These are phyloP conservation scores for Pilaira anomala DNA, from an alignment of 192 early-diverging fungal species.

Conservation along the genomic window DNA sequence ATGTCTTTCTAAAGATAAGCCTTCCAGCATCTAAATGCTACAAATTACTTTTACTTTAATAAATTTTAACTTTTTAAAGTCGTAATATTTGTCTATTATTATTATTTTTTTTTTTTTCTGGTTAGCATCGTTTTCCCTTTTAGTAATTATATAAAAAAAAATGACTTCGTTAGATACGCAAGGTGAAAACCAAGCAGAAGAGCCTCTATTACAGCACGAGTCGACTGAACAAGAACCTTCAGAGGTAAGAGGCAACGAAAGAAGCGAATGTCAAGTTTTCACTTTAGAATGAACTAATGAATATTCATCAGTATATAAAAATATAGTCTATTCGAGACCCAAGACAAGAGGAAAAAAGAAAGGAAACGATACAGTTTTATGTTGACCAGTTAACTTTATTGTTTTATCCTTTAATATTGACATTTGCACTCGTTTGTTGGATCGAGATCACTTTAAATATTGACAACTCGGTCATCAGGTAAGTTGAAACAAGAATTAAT, in stretches of 20 bases:
- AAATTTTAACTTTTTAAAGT: not conserved
- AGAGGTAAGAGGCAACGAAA: not conserved
- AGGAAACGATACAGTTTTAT: constrained; percentile 1
- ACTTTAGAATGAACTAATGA: not conserved
- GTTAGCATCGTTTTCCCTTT: too few species aligned
- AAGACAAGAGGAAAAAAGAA: not conserved
- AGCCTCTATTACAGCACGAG: not conserved
- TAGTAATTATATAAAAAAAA: too few species aligned
- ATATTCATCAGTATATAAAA: not conserved
- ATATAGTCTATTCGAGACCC: not conserved
- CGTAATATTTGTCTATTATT: not conserved
- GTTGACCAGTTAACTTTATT: constrained; percentile 6
- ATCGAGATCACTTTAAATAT: constrained; percentile 4
- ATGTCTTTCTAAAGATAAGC: not conserved
- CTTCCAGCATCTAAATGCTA: not conserved
- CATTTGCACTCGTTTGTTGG: constrained; percentile 4
- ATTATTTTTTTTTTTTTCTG: not conserved
- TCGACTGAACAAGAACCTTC: too few species aligned
- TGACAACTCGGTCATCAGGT: not conserved
- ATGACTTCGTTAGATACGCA: not conserved
- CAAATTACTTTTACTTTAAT: not conserved
- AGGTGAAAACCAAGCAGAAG: not conserved
- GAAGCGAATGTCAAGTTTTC: not conserved
- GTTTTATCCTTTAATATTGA: constrained; percentile 12
- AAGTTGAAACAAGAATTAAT: not conserved